Percentiles rank a stretch among this genome's conserved stretches.
Conservation (phyloP, 148 eudicot species). For the Persicaria maculosa region DNA sequence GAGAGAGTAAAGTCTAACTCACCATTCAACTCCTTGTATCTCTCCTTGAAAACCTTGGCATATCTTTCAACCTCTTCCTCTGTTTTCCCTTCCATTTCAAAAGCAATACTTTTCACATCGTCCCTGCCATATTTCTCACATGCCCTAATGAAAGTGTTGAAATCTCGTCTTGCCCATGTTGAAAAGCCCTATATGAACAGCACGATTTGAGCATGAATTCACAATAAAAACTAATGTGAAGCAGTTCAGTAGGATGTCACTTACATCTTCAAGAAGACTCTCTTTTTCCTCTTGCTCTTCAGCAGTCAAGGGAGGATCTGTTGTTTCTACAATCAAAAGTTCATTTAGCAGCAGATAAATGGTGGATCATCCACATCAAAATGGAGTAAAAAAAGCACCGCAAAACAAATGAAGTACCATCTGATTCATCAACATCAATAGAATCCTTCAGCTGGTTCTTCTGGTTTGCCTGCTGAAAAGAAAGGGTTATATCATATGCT, state of each 20-base stretch:
- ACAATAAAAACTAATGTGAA: background rate
- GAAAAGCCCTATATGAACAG: conserved; percentile 64
- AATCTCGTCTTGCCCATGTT: conserved; percentile 91
- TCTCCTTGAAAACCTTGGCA: conserved; percentile 81
- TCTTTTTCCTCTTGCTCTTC: conserved; percentile 99
- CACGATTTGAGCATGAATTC: conserved; percentile 1
- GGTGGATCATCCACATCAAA: background rate
- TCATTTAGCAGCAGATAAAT: conserved; percentile 10
- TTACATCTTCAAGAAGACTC: conserved; percentile 62
- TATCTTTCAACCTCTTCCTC: conserved; percentile 95
- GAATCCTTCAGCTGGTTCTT: conserved; percentile 89
- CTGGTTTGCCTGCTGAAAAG: conserved; percentile 56
- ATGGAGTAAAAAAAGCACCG: background rate
- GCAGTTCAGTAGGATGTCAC: background rate
- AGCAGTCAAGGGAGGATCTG: conserved; percentile 92
- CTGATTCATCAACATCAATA: conserved; percentile 88
- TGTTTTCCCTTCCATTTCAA: conserved; percentile 94
- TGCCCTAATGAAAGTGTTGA: conserved; percentile 87
- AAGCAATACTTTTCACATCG: conserved; percentile 71
- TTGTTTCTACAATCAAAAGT: conserved; percentile 41
- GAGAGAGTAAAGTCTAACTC: conserved; percentile 13
- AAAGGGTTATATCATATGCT: conserved; percentile 15
- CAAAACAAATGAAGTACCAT: conserved; percentile 43
- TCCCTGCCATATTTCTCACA: conserved; percentile 90
- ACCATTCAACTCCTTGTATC: conserved; percentile 94